These are phyloP conservation scores for Colletotrichum tabaci DNA, from an alignment of 2,329 filamentous ascomycete genomes.

Conservation along the genomic window DNA sequence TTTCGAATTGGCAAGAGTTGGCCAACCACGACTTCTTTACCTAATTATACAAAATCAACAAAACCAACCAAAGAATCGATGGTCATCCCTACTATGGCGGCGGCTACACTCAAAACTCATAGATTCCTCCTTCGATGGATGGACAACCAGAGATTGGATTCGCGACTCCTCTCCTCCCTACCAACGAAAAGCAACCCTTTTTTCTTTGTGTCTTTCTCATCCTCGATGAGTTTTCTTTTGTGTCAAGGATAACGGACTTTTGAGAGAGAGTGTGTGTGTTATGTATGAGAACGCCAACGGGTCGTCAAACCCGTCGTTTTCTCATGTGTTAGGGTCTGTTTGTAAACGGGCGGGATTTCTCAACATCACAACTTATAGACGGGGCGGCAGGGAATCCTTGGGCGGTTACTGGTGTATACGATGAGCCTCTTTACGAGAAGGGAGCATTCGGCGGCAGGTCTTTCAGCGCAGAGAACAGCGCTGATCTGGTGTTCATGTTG, in stretches of 20 bases:
- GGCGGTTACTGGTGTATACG: constrained; percentile 24
- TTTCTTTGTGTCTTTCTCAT: constrained; percentile 16
- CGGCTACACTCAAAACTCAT: constrained; percentile 23
- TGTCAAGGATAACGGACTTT: constrained; percentile 2
- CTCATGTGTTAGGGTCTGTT: constrained; percentile 24
- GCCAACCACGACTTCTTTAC: constrained; percentile 38
- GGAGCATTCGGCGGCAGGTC: constrained; percentile 9
- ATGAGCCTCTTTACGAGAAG: constrained; percentile 10
- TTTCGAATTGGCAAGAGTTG: constrained; percentile 29
- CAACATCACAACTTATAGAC: constrained; percentile 39
- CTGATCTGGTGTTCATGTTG: constrained; percentile 22
- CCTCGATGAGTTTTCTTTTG: not conserved
- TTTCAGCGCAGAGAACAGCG: constrained; percentile 12
- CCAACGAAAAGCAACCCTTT: constrained; percentile 34
- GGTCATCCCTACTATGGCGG: constrained; percentile 17
- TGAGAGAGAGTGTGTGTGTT: not conserved
- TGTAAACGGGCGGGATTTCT: constrained; percentile 10
- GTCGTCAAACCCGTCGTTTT: constrained; percentile 17
- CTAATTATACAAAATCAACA: constrained; percentile 27
- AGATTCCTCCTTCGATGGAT: constrained; percentile 35
- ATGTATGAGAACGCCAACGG: constrained; percentile 16
- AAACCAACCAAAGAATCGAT: constrained; percentile 21
- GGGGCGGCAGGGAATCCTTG: constrained; percentile 15
- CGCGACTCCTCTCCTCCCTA: constrained; percentile 32
- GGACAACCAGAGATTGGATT: constrained; percentile 34